Evolutionary conservation across 768 basidiomycete species (phyloP).

Genomic region (Peribolospora baueri): DNA sequence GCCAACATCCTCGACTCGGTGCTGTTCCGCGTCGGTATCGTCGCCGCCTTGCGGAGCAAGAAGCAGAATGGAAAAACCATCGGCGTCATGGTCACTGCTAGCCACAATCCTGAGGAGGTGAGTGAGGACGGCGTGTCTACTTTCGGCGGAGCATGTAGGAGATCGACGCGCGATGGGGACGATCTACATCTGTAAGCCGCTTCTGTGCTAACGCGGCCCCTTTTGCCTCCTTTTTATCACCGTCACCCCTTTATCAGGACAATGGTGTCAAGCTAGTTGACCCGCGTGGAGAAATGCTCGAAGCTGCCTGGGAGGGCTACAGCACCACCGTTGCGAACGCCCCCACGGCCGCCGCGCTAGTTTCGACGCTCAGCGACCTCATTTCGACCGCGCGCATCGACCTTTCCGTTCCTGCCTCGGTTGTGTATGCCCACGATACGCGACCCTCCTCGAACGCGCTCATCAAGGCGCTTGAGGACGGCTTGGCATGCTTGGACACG

Average conservation of each 20-base stretch:
- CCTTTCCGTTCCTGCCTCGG: slow-evolving; percentile 45
- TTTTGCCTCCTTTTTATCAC: background rate
- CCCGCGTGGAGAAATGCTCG: slow-evolving; percentile 90
- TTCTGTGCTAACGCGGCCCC: background rate
- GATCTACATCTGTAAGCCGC: background rate
- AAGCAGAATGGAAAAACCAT: slow-evolving; percentile 71
- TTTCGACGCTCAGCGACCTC: slow-evolving; percentile 37
- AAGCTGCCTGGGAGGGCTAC: slow-evolving; percentile 69
- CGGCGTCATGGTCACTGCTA: slow-evolving; percentile 97
- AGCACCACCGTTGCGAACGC: slow-evolving; percentile 76
- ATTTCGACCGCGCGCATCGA: slow-evolving; percentile 48
- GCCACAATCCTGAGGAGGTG: slow-evolving; percentile 95
- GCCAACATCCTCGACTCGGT: slow-evolving; percentile 45
- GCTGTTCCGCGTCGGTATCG: slow-evolving; percentile 74
- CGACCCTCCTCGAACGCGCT: slow-evolving; percentile 61
- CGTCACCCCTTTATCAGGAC: slow-evolving; percentile 33
- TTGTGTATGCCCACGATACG: slow-evolving; percentile 82
- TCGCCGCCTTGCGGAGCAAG: slow-evolving; percentile 77
- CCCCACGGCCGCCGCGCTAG: slow-evolving; percentile 42
- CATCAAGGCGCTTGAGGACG: slow-evolving; percentile 54
- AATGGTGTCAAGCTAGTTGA: slow-evolving; percentile 98
- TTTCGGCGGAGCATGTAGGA: background rate
- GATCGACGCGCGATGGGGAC: slow-evolving; percentile 2
- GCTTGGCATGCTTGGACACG: slow-evolving; percentile 24
- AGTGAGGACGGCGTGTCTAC: slow-evolving; percentile 9